Percentiles rank a stretch among this genome's conserved stretches.
These are phyloP conservation scores for Cornus kousa DNA, from an alignment of 148 eudicot genomes.

Conservation along the genomic window DNA sequence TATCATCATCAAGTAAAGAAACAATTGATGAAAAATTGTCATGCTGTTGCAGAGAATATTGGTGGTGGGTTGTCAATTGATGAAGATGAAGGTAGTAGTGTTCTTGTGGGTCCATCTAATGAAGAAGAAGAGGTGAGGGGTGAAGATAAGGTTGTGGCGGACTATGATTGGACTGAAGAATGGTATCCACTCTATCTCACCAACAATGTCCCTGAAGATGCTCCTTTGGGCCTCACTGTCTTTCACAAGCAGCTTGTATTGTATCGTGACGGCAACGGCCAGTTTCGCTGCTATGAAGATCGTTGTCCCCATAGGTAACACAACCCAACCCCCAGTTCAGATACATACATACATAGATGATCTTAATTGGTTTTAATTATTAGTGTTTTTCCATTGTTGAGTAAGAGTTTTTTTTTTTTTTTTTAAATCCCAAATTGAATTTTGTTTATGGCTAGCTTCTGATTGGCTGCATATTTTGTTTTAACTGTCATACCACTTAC, in stretches of 20 bases:
- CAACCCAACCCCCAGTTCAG: not conserved
- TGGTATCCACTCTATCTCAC: slow-evolving; percentile 92
- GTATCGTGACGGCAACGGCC: slow-evolving; percentile 63
- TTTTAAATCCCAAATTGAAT: too few species aligned
- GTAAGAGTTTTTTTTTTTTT: not conserved
- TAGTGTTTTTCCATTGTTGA: not conserved
- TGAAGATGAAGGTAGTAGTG: slow-evolving; percentile 10
- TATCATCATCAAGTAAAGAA: not conserved
- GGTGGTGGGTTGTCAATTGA: slow-evolving; percentile 8
- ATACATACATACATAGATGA: too few species aligned
- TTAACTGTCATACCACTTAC: not conserved
- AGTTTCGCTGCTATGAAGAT: slow-evolving; percentile 70
- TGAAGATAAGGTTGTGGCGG: slow-evolving; percentile 29
- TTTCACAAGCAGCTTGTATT: slow-evolving; percentile 81
- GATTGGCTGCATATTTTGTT: not conserved
- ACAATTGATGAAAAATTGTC: not conserved
- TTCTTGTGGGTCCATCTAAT: slow-evolving; percentile 26
- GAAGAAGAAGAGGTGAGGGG: slow-evolving; percentile 27
- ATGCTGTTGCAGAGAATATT: slow-evolving; percentile 14
- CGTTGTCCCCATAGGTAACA: slow-evolving; percentile 92
- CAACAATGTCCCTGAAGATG: slow-evolving; percentile 77
- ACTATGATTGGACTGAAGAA: slow-evolving; percentile 88
- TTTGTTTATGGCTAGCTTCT: not conserved
- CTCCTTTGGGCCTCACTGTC: slow-evolving; percentile 90
- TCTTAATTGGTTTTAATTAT: not conserved